Conservation (phyloP, 1,139 yeast species). For the Geotrichum australiense region DNA sequence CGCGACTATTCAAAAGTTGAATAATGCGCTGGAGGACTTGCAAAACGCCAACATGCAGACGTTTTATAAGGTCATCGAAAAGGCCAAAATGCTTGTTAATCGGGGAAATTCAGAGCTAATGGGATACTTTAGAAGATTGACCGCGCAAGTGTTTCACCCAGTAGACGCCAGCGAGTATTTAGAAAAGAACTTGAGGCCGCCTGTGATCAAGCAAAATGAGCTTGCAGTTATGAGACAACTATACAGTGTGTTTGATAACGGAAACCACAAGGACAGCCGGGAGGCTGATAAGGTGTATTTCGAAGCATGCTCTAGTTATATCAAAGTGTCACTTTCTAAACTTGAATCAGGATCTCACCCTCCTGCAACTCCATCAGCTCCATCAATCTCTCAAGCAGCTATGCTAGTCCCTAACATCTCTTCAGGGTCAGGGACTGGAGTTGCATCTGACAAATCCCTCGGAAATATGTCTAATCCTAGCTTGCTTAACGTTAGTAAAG, state of each 20-base stretch:
- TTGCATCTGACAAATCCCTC: conserved; percentile 7
- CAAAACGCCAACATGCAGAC: conserved; percentile 23
- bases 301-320: conserved; percentile 42
- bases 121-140: conserved; percentile 23
- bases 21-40: conserved; percentile 25
- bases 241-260: conserved; percentile 26
- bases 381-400: conserved; percentile 13
- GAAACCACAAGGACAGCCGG: conserved; percentile 36
- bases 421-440: background rate
- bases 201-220: conserved; percentile 20
- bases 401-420: conserved; percentile 12
- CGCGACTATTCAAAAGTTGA: conserved; percentile 23
- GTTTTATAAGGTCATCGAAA: conserved; percentile 30
- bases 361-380: conserved; percentile 13
- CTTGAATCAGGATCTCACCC: conserved; percentile 26
- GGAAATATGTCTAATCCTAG: conserved; percentile 1
- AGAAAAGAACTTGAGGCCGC: conserved; percentile 21
- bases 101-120: conserved; percentile 24
- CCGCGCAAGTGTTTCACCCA: conserved; percentile 23
- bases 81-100: conserved; percentile 25
- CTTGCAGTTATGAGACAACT: conserved; percentile 20
- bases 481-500: conserved; percentile 27
- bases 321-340: conserved; percentile 40
- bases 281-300: conserved; percentile 41
- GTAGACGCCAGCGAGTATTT: conserved; percentile 24